Conservation (phyloP, 2,329 filamentous ascomycete species). For the Diplodia mutila region DNA sequence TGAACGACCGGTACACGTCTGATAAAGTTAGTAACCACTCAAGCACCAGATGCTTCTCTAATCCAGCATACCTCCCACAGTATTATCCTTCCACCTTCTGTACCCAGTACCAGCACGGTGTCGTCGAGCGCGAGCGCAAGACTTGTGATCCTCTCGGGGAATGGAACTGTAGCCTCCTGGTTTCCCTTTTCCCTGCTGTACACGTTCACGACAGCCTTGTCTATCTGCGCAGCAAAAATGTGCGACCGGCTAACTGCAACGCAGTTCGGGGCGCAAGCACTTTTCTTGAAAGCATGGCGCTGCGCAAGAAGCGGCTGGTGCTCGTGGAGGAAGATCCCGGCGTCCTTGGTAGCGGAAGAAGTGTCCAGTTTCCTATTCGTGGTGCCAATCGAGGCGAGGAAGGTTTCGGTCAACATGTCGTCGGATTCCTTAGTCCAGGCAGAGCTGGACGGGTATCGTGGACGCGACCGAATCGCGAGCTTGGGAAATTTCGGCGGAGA, state of each 20-base stretch:
- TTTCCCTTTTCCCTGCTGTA: conserved; percentile 83
- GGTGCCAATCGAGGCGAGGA: conserved; percentile 53
- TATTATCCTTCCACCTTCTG: conserved; percentile 81
- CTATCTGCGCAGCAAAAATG: conserved; percentile 87
- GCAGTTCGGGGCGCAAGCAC: conserved; percentile 75
- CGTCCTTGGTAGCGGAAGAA: conserved; percentile 67
- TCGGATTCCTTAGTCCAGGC: neutral
- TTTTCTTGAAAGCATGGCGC: conserved; percentile 86
- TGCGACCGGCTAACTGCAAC: conserved; percentile 81
- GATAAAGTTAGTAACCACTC: conserved; percentile 30
- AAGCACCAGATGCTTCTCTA: conserved; percentile 37
- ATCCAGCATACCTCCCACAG: conserved; percentile 79
- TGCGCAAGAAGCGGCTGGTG: conserved; percentile 77
- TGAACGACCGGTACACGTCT: conserved; percentile 76
- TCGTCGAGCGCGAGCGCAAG: conserved; percentile 70
- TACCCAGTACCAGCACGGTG: conserved; percentile 75
- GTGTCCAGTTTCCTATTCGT: conserved; percentile 48
- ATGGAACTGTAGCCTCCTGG: conserved; percentile 86
- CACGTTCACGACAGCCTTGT: conserved; percentile 91
- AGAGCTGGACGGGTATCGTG: conserved; percentile 16
- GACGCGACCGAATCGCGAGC: neutral
- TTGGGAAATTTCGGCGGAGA: conserved; percentile 25
- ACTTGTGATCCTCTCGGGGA: conserved; percentile 83
- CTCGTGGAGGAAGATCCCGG: conserved; percentile 84
- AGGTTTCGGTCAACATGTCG: conserved; percentile 55